Evolutionary conservation across 2,329 filamentous ascomycete species (phyloP), one percentile per base, ranked within the genome.

Genomic region (Aaosphaeria arxii): DNA sequence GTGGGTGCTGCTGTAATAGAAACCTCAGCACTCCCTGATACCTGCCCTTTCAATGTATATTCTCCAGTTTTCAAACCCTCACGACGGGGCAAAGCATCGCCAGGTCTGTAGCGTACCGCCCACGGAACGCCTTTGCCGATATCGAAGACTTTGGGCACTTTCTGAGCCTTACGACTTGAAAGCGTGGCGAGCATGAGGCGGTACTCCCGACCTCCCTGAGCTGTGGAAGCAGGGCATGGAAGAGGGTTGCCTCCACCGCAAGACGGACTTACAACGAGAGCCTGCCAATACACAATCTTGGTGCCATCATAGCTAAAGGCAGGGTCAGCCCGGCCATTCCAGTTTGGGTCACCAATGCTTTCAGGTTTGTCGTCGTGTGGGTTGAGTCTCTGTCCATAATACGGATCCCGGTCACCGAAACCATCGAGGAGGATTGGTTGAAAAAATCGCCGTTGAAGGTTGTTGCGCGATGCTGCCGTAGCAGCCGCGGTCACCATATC

Each of bases 251-350:
- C 28, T 0, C 73, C 74, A 0, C 74, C 74, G 45, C 74, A 78
- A 1, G 66, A 65, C 0, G 75, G 75, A 0, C 66, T 47, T 4
- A 68, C 47, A 1, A 66, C 63, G 5, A 72, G 55, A 4, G 56
- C 56, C 50, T 78, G 70, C 51, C 55, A 75, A 52, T 72, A 78
- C 0, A 66, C 69, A 31, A 78, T 64, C 2, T 59, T 51, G 0
- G 72, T 77, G 9, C 69, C 65, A 50, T 77, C 75, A 1, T 55
- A 58, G 1, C 69, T 71, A 46, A 62, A 73, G 4, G 56, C 59
- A 2, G 72, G 75, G 51, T 77, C 75, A 4, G 74, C 75, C 11
- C 58, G 55, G 6, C 60, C 75, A 51, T 77, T 77, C 75, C 75
- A 77, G 13, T 74, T 62, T 0, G 74, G 69, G 46, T 77, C 74